These are phyloP conservation scores for Eucalyptus caleyi DNA, from an alignment of 345 rosid genomes.

Conservation along the genomic window DNA sequence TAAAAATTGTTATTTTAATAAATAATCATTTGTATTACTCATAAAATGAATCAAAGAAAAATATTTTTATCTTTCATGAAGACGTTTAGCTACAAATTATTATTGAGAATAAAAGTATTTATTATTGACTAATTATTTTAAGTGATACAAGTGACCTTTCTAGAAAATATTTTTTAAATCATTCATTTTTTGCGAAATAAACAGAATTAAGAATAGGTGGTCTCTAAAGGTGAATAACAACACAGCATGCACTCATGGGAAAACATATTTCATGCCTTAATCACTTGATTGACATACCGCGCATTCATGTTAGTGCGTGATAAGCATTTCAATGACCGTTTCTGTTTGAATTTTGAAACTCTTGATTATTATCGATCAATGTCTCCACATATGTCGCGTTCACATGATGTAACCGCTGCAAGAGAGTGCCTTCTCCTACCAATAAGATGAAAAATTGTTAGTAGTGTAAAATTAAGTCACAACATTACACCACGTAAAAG, in stretches of 20 bases:
- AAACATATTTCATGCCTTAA: too few species aligned
- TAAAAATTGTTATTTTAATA: rapidly evolving
- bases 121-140: neutral
- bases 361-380: neutral
- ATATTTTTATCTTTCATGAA: too few species aligned
- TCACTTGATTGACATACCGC: neutral
- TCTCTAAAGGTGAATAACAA: neutral
- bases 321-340: neutral
- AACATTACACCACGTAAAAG: neutral
- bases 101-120: neutral
- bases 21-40: neutral
- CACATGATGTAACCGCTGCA: neutral
- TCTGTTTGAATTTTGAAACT: neutral
- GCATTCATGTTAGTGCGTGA: rapidly evolving
- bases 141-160: neutral
- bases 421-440: neutral
- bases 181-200: rapidly evolving
- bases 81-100: rapidly evolving
- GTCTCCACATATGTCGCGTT: neutral
- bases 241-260: neutral
- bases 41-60: neutral
- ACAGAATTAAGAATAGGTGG: rapidly evolving
- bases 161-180: neutral
- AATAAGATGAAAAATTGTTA: neutral
- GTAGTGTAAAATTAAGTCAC: neutral